These are phyloP conservation scores for Zymoseptoria tritici DNA, from an alignment of 2,329 filamentous ascomycete species.

Conservation along the genomic window DNA sequence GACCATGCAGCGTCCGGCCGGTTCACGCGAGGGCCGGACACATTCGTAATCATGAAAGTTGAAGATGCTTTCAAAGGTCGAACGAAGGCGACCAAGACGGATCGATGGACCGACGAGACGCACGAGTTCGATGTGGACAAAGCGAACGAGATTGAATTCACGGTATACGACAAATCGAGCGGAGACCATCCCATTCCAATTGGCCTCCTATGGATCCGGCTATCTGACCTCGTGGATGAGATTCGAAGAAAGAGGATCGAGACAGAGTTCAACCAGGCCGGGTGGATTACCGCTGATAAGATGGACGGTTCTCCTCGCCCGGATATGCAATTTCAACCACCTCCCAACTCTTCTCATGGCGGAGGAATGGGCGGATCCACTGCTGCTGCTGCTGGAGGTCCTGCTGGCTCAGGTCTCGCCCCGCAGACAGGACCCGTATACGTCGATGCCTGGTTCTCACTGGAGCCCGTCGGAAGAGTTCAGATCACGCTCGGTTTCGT, in stretches of 20 bases:
- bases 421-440: slow-evolving; percentile 49
- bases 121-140: slow-evolving; percentile 95
- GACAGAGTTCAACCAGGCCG: slow-evolving; percentile 85
- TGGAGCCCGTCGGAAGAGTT: slow-evolving; percentile 89
- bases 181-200: slow-evolving; percentile 85
- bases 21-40: slow-evolving; percentile 87
- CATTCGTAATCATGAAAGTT: slow-evolving; percentile 92
- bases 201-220: slow-evolving; percentile 89
- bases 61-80: slow-evolving; percentile 87
- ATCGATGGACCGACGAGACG: slow-evolving; percentile 85
- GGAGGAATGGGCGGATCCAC: slow-evolving; percentile 21
- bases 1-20: slow-evolving; percentile 77
- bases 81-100: slow-evolving; percentile 75
- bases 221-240: slow-evolving; percentile 95
- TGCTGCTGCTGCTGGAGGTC: slow-evolving; percentile 34
- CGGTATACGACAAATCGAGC: slow-evolving; percentile 84
- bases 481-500: slow-evolving; percentile 85
- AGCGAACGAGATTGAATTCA: slow-evolving; percentile 96
- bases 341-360: slow-evolving; percentile 34
- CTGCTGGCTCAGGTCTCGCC: slow-evolving; percentile 33
- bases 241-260: slow-evolving; percentile 97
- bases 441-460: slow-evolving; percentile 93
- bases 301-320: slow-evolving; percentile 62
- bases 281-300: slow-evolving; percentile 95
- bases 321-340: slow-evolving; percentile 48